Percentiles rank a stretch among this genome's conserved stretches.
phyloP scores from a whole-genome alignment of 2,329 filamentous ascomycete species.

The Sporothrix schenckii region DNA sequence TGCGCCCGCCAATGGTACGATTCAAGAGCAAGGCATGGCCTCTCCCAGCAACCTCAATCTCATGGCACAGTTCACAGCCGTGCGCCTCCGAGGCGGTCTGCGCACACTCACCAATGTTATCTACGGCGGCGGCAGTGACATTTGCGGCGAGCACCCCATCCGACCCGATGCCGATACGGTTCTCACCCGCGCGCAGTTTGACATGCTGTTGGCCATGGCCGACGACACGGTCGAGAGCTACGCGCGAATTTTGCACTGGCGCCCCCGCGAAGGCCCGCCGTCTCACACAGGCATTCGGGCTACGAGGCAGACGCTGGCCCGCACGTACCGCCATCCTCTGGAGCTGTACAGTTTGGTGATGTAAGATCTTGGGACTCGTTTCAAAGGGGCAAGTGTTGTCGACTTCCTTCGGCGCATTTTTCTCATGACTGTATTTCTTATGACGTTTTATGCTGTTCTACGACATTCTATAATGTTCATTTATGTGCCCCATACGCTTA shows the following conservation, averaged over 20 bases:
- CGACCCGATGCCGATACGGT: background rate
- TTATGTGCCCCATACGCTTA: no score
- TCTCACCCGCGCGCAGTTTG: background rate
- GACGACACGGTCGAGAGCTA: background rate
- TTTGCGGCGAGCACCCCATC: background rate
- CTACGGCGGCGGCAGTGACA: background rate
- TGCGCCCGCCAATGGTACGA: background rate
- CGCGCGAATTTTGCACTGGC: background rate
- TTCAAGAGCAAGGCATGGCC: background rate
- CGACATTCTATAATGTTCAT: no score
- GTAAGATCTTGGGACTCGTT: background rate
- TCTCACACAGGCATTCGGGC: background rate
- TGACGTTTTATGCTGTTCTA: no score
- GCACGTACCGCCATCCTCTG: background rate
- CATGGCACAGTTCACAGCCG: conserved; percentile 1
- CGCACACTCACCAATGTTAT: background rate
- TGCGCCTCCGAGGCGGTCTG: background rate
- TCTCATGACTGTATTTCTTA: no score
- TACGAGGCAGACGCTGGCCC: background rate
- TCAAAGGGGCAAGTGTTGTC: no score
- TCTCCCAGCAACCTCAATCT: background rate
- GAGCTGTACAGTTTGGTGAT: background rate
- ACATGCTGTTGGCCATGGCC: background rate
- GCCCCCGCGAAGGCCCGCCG: background rate
- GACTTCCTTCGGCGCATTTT: no score